These are phyloP conservation scores for Tricladium varicosporioides DNA, from an alignment of 2,329 filamentous ascomycete genomes.

Conservation along the genomic window DNA sequence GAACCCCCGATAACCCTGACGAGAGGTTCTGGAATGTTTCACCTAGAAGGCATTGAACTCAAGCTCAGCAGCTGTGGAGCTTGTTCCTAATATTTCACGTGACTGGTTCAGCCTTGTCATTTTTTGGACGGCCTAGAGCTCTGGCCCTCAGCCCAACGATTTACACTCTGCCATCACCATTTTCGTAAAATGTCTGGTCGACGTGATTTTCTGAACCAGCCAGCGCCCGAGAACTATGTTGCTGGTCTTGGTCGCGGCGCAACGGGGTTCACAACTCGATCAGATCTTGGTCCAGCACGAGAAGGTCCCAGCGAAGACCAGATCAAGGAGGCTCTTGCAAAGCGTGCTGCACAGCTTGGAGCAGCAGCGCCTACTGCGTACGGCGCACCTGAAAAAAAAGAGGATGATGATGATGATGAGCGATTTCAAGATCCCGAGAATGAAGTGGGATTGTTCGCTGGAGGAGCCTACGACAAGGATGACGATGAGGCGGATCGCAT, in stretches of 20 bases:
- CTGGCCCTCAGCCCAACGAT: neutral
- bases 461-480: constrained; percentile 93
- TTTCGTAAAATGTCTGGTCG: constrained; percentile 43
- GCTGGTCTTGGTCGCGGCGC: constrained; percentile 96
- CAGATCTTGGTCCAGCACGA: constrained; percentile 89
- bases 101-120: constrained; percentile 1
- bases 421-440: constrained; percentile 96
- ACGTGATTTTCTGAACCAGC: constrained; percentile 84
- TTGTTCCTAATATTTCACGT: neutral
- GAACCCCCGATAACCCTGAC: too few relatives aligned
- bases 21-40: too few relatives aligned
- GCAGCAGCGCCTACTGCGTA: constrained; percentile 70
- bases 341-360: constrained; percentile 81
- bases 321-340: constrained; percentile 95
- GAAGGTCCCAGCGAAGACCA: constrained; percentile 97
- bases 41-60: too few relatives aligned
- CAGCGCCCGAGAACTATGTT: constrained; percentile 84
- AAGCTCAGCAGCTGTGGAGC: too few relatives aligned
- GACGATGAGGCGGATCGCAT: constrained; percentile 97
- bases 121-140: neutral
- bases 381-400: constrained; percentile 54
- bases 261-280: constrained; percentile 96
- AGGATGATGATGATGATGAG: constrained; percentile 70
- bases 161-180: neutral
- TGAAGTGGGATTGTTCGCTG: constrained; percentile 91